Conservation (phyloP, 495 filamentous ascomycete genomes). For the Sabuloglossum arenarium region DNA sequence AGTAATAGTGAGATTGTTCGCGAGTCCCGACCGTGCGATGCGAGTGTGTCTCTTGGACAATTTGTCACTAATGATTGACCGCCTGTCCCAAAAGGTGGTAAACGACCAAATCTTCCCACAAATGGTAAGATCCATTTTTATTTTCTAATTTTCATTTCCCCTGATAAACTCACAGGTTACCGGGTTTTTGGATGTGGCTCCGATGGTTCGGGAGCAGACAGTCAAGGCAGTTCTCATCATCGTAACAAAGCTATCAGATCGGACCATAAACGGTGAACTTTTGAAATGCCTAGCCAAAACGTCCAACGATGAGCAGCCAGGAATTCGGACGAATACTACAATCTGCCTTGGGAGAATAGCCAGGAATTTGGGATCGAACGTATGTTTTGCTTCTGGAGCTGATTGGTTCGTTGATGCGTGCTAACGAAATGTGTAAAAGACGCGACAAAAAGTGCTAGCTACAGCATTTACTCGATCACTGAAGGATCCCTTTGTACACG, state of each 20-base stretch:
- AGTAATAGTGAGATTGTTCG: conserved; percentile 70
- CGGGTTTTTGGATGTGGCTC: conserved; percentile 79
- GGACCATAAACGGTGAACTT: conserved; percentile 82
- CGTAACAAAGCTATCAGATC: conserved; percentile 73
- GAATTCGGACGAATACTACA: conserved; percentile 93
- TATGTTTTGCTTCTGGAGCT: conserved; percentile 14
- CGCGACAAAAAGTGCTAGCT: conserved; percentile 70
- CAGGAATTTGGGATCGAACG: conserved; percentile 56
- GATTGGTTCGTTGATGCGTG: conserved; percentile 4
- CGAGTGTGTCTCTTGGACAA: conserved; percentile 83
- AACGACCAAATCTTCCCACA: conserved; percentile 95
- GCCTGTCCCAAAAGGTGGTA: conserved; percentile 70
- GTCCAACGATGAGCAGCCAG: conserved; percentile 91
- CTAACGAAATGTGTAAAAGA: conserved; percentile 17
- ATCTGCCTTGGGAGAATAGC: conserved; percentile 94
- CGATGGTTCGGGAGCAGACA: conserved; percentile 84
- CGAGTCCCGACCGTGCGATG: conserved; percentile 78
- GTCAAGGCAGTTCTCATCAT: conserved; percentile 78
- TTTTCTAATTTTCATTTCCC: background rate
- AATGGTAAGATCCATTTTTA: conserved; percentile 31
- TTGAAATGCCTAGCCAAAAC: conserved; percentile 85
- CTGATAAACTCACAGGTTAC: conserved; percentile 35
- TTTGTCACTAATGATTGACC: conserved; percentile 76
- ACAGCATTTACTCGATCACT: conserved; percentile 81
- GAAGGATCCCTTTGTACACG: conserved; percentile 84